Evolutionary conservation across 768 basidiomycete species (phyloP).

Genomic region (Polyporus arcularius): DNA sequence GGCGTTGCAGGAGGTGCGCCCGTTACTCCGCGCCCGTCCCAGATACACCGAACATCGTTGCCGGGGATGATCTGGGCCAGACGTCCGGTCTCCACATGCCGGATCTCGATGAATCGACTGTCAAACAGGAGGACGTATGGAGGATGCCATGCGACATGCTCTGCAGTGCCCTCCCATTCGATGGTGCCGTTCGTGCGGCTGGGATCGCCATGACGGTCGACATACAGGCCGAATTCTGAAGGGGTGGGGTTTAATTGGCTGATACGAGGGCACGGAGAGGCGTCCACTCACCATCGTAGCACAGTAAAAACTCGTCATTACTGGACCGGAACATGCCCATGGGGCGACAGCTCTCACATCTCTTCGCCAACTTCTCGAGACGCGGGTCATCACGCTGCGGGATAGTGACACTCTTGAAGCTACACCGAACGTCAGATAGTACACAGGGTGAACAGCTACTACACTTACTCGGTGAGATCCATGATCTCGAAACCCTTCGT

Average conservation of each 20-base stretch:
- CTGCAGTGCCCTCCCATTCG: conserved; percentile 94
- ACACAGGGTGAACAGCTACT: neutral
- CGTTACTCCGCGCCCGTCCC: conserved; percentile 73
- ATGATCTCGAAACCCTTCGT: conserved; percentile 97
- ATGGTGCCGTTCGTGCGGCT: conserved; percentile 70
- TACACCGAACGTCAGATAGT: conserved; percentile 29
- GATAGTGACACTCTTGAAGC: conserved; percentile 87
- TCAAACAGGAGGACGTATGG: conserved; percentile 90
- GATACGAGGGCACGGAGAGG: neutral
- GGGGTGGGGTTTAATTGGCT: neutral
- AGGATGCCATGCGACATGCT: conserved; percentile 85
- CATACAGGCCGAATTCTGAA: conserved; percentile 87
- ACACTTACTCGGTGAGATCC: conserved; percentile 84
- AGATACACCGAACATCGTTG: conserved; percentile 80
- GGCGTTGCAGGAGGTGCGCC: conserved; percentile 36
- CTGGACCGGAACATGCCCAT: conserved; percentile 88
- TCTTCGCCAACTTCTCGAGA: conserved; percentile 69
- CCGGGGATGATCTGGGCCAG: conserved; percentile 83
- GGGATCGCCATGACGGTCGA: conserved; percentile 89
- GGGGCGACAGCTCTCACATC: conserved; percentile 79
- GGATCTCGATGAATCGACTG: conserved; percentile 86
- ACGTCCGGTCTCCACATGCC: conserved; percentile 78
- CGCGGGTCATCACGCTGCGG: conserved; percentile 76
- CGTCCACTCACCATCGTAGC: conserved; percentile 71
- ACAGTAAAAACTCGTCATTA: conserved; percentile 87